Conservation (phyloP, 139 green algal species). For the Haematococcus sp. region DNA sequence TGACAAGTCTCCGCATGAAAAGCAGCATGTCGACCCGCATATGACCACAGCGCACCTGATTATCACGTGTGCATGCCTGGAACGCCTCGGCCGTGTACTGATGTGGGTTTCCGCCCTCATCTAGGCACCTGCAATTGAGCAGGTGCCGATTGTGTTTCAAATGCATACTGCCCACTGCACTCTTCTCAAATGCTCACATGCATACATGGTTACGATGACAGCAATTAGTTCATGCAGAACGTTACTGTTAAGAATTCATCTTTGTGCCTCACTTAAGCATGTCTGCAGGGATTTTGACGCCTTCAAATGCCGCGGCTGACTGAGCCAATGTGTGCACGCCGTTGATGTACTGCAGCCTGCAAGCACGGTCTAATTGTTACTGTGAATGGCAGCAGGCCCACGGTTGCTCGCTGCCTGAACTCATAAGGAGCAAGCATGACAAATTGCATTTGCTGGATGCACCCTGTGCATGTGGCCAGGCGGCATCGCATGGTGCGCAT, state of each 20-base stretch:
- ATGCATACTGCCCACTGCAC: neutral
- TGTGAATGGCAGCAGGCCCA: too few species aligned
- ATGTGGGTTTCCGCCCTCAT: slow-evolving; percentile 12
- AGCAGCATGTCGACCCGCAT: too few species aligned
- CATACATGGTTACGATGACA: too few species aligned
- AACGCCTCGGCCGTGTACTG: slow-evolving; percentile 22
- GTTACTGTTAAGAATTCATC: too few species aligned
- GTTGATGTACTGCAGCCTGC: slow-evolving; percentile 4
- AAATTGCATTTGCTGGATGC: neutral
- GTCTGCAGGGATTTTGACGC: neutral
- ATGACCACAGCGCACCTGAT: slow-evolving; percentile 1
- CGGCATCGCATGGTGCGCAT: neutral
- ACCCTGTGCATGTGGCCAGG: neutral
- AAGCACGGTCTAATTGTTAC: too few species aligned
- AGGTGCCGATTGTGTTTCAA: neutral
- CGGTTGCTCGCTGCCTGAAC: too few species aligned
- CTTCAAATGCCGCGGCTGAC: neutral
- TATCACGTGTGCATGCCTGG: slow-evolving; percentile 7
- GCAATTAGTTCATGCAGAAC: too few species aligned
- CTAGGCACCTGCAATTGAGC: slow-evolving; percentile 4
- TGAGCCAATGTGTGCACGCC: neutral
- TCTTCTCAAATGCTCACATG: too few species aligned
- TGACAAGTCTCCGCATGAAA: too few species aligned
- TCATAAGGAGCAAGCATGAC: too few species aligned
- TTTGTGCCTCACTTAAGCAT: neutral